Evolutionary conservation across 495 filamentous ascomycete species (phyloP), one percentile per base, ranked within the genome.

Genomic region (Tuber indicum): DNA sequence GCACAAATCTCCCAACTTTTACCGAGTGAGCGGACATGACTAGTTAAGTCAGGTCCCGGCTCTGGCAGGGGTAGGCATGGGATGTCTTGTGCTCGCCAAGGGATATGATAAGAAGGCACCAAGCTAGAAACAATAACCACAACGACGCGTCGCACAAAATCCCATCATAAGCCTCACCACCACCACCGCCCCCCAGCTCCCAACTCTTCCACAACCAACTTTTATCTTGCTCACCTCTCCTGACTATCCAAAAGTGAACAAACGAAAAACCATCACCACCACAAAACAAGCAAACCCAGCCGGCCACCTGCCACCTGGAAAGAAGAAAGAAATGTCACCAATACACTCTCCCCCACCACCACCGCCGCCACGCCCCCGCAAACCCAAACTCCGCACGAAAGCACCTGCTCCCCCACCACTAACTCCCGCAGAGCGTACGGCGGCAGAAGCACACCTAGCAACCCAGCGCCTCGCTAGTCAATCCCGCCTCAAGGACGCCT

Each of bases 401-500:
- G n/a, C n/a, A 26, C n/a, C 23, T n/a, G 52, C n/a, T 26, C 52
- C 7, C 17, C 49, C 23, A 49, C 45, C 2, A 4, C 21, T 72
- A 17, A n/a, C 43, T 1, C 6, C 75, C 1, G 66, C 43, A 6
- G 41, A 79, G 26, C 58, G 44, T 12, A 39, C 72, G 12, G 75
- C 47, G 9, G 75, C 75, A 26, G 76, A 79, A 16, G 41, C 78
- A 42, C 76, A 82, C 2, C 73, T 82, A 4, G 76, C 70, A 21
- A 69, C 52, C 21, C 58, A 76, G 62, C 81, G 81, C 26, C 42
- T 74, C 17, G 70, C 78, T 21, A 74, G 75, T 1, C 74, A 81
- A 62, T 84, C 85, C 70, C 90, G 88, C 66, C 88, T 97, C 19
- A 94, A 95, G 86, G 91, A 89, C 17, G 88, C 90, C 3, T 97